Evolutionary conservation across 805 yeast species (phyloP).

Genomic region (Lipomyces kockii): DNA sequence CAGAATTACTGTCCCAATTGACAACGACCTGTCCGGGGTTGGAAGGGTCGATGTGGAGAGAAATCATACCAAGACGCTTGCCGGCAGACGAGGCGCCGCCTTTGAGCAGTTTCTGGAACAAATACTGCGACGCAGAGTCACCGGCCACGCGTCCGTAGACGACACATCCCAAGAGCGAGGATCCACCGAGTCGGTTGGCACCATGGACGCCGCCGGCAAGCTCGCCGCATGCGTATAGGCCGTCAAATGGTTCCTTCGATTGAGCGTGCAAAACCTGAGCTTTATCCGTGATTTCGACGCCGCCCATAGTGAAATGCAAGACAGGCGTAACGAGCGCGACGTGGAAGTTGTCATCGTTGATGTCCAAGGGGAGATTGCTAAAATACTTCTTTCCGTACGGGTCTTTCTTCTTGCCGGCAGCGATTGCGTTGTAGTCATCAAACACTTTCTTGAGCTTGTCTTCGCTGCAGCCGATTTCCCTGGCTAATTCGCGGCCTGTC

Average conservation of each 20-base stretch:
- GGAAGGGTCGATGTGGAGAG: slow-evolving; percentile 46
- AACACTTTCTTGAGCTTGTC: slow-evolving; percentile 46
- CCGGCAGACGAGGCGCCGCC: slow-evolving; percentile 42
- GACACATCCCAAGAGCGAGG: slow-evolving; percentile 60
- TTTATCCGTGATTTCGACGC: slow-evolving; percentile 58
- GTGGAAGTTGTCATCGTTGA: slow-evolving; percentile 50
- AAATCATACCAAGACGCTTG: slow-evolving; percentile 51
- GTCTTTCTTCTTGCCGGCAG: slow-evolving; percentile 46
- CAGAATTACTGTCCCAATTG: slow-evolving; percentile 31
- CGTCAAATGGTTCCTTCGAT: slow-evolving; percentile 44
- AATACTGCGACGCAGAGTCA: slow-evolving; percentile 46
- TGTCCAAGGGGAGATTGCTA: slow-evolving; percentile 53
- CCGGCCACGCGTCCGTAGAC: slow-evolving; percentile 58
- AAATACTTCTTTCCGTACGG: slow-evolving; percentile 55
- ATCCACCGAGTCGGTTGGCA: slow-evolving; percentile 59
- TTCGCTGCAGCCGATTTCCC: slow-evolving; percentile 49
- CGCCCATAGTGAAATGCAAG: slow-evolving; percentile 72
- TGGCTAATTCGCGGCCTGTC: slow-evolving; percentile 52
- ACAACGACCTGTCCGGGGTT: slow-evolving; percentile 38
- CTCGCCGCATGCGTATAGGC: slow-evolving; percentile 62
- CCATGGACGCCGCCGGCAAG: slow-evolving; percentile 67
- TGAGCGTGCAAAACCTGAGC: slow-evolving; percentile 47
- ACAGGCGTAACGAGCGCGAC: slow-evolving; percentile 61
- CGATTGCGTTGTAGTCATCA: slow-evolving; percentile 51
- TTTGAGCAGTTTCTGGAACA: slow-evolving; percentile 45